A percentile compares a stretch with the other conserved stretches of the same genome.
phyloP scores from a whole-genome alignment of 352 stramenopile species.

The Globisporangium viniferum region DNA sequence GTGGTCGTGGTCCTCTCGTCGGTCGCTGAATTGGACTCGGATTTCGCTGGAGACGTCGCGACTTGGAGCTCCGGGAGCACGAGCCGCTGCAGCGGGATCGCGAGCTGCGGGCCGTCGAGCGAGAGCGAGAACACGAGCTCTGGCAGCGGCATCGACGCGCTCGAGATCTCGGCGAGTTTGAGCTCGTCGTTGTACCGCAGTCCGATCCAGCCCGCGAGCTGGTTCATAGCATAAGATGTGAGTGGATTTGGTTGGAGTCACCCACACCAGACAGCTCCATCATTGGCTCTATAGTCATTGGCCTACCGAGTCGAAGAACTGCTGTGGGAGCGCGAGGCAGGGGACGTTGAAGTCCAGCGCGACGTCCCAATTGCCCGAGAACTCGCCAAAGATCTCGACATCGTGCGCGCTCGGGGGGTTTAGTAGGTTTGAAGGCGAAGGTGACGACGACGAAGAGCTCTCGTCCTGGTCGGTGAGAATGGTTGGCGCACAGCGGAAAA shows the following conservation, averaged over 20 bases:
- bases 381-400: conserved; percentile 47
- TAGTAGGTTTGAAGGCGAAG: neutral
- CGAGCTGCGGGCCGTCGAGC: conserved; percentile 25
- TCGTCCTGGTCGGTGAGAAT: conserved; percentile 7
- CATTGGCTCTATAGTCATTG: neutral
- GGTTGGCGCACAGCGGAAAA: conserved; percentile 24
- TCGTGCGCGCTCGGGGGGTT: neutral
- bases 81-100: conserved; percentile 43
- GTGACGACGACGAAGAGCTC: neutral
- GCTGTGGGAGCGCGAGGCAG: conserved; percentile 51
- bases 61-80: conserved; percentile 32
- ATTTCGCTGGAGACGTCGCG: neutral
- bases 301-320: conserved; percentile 61
- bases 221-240: neutral
- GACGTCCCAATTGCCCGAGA: conserved; percentile 57
- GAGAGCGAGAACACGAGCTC: conserved; percentile 47
- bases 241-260: no score
- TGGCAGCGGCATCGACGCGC: conserved; percentile 21
- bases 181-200: conserved; percentile 40
- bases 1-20: neutral
- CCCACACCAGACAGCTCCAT: neutral
- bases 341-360: conserved; percentile 54
- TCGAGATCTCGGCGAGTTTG: conserved; percentile 42
- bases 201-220: conserved; percentile 56
- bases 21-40: neutral